These are phyloP conservation scores for Luffa acutangula DNA, from an alignment of 306 rosid genomes.

Conservation along the genomic window DNA sequence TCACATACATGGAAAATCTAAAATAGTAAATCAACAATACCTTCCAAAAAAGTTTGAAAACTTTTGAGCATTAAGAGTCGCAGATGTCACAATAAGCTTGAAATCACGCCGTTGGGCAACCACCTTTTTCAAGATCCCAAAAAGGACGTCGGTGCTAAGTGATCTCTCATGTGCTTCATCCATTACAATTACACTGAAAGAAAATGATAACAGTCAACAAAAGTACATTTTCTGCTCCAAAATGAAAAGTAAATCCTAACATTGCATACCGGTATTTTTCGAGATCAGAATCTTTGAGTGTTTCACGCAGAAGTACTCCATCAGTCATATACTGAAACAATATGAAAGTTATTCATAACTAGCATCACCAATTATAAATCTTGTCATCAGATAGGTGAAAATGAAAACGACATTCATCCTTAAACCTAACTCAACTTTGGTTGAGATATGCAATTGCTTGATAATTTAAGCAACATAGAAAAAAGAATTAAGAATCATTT, in stretches of 20 bases:
- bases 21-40: slow-evolving; percentile 23
- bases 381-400: background rate
- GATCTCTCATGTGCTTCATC: slow-evolving; percentile 99
- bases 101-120: slow-evolving; percentile 95
- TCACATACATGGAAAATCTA: background rate
- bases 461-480: background rate
- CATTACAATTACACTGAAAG: slow-evolving; percentile 86
- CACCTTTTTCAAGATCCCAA: slow-evolving; percentile 89
- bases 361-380: background rate
- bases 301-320: slow-evolving; percentile 96
- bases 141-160: slow-evolving; percentile 84
- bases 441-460: background rate
- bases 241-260: background rate
- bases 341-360: background rate
- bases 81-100: slow-evolving; percentile 93
- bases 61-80: slow-evolving; percentile 86
- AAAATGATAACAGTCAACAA: background rate
- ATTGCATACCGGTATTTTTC: slow-evolving; percentile 84
- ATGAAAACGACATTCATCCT: background rate
- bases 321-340: slow-evolving; percentile 85
- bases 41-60: slow-evolving; percentile 95
- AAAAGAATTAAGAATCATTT: background rate
- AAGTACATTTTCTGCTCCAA: background rate
- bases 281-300: slow-evolving; percentile 89
- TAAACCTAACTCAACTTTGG: background rate